These are phyloP conservation scores for Pseudogymnoascus verrucosus DNA, from an alignment of 2,329 filamentous ascomycete genomes.

Conservation along the genomic window DNA sequence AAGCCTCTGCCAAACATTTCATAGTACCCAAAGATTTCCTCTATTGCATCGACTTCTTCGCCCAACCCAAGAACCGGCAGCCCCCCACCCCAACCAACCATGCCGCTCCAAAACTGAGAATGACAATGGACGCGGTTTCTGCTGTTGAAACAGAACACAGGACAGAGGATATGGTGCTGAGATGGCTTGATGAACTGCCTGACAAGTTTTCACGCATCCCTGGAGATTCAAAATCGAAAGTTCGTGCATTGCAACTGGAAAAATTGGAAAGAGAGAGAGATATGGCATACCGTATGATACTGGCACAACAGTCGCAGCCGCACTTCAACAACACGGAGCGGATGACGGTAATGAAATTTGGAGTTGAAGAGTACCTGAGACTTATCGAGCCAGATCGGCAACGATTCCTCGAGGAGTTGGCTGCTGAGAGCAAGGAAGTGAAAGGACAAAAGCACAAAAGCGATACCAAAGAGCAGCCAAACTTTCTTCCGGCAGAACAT, in stretches of 20 bases:
- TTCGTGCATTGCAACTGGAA: not conserved
- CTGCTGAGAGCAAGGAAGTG: not conserved
- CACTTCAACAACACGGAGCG: not conserved
- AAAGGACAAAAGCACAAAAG: not conserved
- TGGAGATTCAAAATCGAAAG: not conserved
- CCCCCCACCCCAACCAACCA: not conserved
- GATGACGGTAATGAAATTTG: not conserved
- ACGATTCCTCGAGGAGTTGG: not conserved
- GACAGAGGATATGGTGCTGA: not conserved
- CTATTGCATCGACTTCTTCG: slow-evolving; percentile 1
- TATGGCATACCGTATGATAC: not conserved
- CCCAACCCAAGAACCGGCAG: not conserved
- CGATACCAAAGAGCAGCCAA: not conserved
- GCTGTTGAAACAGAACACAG: not conserved
- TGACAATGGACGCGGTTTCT: not conserved
- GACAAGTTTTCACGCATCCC: not conserved
- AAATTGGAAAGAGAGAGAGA: not conserved
- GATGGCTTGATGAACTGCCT: not conserved
- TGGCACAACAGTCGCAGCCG: not conserved
- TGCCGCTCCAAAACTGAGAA: not conserved
- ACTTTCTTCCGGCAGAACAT: not conserved
- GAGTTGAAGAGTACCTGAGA: not conserved
- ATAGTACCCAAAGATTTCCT: not conserved
- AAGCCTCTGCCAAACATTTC: not conserved
- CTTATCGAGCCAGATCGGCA: not conserved